phyloP scores from a whole-genome alignment of 176 grass and related monocot genomes.

The Avena atlantica region DNA sequence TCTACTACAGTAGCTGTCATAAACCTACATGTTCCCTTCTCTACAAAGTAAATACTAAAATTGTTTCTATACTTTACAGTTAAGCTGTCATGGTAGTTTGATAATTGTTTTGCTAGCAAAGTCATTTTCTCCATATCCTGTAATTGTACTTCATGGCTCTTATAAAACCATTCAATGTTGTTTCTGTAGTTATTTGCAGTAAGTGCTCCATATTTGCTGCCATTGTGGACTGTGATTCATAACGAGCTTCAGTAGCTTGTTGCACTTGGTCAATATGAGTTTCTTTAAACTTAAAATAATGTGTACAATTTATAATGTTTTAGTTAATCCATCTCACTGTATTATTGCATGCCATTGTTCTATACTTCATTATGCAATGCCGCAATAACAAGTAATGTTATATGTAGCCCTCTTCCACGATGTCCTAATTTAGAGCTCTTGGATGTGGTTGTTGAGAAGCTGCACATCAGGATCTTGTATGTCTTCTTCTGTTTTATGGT shows the following conservation, averaged over 20 bases:
- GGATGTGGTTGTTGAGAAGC: constrained; percentile 67
- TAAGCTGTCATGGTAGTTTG: background rate
- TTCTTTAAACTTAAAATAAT: too few relatives aligned
- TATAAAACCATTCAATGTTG: background rate
- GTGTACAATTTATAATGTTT: too few relatives aligned
- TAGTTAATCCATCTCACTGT: too few relatives aligned
- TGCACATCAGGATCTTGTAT: constrained; percentile 54
- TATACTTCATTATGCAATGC: too few relatives aligned
- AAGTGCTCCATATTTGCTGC: background rate
- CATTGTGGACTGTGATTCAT: background rate
- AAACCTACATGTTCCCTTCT: too few relatives aligned
- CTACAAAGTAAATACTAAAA: too few relatives aligned
- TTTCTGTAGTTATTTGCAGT: constrained; percentile 13
- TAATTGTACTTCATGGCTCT: background rate
- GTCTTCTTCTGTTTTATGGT: background rate
- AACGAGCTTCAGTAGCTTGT: background rate
- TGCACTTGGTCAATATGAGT: too few relatives aligned
- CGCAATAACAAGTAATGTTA: background rate
- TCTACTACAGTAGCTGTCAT: too few relatives aligned
- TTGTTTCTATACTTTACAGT: too few relatives aligned
- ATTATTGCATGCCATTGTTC: too few relatives aligned
- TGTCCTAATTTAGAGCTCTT: constrained; percentile 85
- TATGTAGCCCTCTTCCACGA: constrained; percentile 78
- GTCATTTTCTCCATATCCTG: background rate
- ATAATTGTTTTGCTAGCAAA: constrained; percentile 1